phyloP scores from a whole-genome alignment of 1,139 yeast species.

The Protomyces pachydermus region DNA sequence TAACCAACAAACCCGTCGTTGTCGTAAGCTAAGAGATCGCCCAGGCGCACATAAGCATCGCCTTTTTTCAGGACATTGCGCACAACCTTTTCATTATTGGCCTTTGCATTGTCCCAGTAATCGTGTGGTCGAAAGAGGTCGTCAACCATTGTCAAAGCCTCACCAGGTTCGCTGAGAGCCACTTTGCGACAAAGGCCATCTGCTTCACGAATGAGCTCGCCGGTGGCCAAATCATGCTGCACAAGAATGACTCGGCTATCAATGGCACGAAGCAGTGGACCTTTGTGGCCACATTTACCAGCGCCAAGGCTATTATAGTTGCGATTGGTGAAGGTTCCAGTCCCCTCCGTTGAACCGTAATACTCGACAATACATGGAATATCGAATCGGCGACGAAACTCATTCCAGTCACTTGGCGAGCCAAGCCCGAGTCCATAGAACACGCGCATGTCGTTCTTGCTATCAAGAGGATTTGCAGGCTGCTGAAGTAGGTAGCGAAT shows the following conservation, averaged over 20 bases:
- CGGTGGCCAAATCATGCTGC: background rate
- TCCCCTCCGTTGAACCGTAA: conserved; percentile 91
- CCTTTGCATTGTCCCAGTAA: conserved; percentile 72
- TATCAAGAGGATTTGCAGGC: conserved; percentile 63
- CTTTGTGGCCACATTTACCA: conserved; percentile 86
- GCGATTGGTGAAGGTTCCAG: conserved; percentile 75
- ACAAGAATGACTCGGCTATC: background rate
- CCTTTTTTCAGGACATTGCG: conserved; percentile 73
- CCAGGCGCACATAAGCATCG: conserved; percentile 87
- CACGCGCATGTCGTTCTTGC: conserved; percentile 53
- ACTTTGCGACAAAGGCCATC: conserved; percentile 1
- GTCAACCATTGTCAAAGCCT: background rate
- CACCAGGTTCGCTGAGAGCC: background rate
- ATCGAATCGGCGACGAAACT: conserved; percentile 69
- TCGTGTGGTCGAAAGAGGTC: conserved; percentile 54
- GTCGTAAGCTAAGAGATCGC: conserved; percentile 72
- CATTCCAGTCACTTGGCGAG: conserved; percentile 77
- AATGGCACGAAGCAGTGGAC: conserved; percentile 50
- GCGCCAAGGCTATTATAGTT: conserved; percentile 76
- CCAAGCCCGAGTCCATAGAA: conserved; percentile 69
- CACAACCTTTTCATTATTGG: conserved; percentile 68
- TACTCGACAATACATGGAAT: conserved; percentile 79
- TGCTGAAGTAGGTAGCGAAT: conserved; percentile 72
- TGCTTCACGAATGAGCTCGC: background rate
- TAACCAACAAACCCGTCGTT: conserved; percentile 67